Evolutionary conservation across 345 rosid species (phyloP), one percentile per base, ranked within the genome.

Genomic region (Salix caprea): DNA sequence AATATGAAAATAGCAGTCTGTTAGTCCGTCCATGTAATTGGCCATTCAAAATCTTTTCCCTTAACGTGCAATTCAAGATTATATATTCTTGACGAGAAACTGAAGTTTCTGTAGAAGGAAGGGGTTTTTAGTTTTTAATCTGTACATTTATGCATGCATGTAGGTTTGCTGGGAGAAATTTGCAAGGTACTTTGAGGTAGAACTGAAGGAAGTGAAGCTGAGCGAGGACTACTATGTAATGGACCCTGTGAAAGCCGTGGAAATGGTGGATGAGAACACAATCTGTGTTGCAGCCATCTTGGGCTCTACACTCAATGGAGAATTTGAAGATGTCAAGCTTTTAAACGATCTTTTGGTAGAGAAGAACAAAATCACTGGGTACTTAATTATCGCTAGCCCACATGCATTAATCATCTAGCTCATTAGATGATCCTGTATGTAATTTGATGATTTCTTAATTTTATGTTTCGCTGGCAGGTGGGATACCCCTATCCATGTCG

Each of bases 231-330:
- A 91, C 88, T 95, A 93, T 42, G 99, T 95, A 16, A 91, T 94
- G 98, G 97, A 94, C 85, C 98, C 97, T 1, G 94, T 16, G 18
- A 84, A 92, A 79, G 98, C 97, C 52, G 98, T 87, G 52, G 97
- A 94, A 61, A 83, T 92, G 92, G 98, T 94, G 4, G 98, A 94
- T 44, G 98, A 94, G 82, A 94, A 94, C 90, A 94, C 98, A n/a
- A 94, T 92, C 69, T 94, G 98, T 72, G 97, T 94, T 0, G 98
- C 97, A 34, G 97, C 97, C 9, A 92, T 94, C 37, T 85, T 94
- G 42, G 98, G 97, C 1, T 94, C 98, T 1, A 94, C 98, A 21
- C 92, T 94, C 61, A 94, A 91, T 26, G 98, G 97, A 48, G 98
- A 94, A 82, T 94, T 94, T 69, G 98, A 94, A 84, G 97, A 94